A percentile compares a stretch with the other conserved stretches of the same genome.
phyloP scores from a whole-genome alignment of 2,329 filamentous ascomycete species.

The Claviceps maximensis region DNA sequence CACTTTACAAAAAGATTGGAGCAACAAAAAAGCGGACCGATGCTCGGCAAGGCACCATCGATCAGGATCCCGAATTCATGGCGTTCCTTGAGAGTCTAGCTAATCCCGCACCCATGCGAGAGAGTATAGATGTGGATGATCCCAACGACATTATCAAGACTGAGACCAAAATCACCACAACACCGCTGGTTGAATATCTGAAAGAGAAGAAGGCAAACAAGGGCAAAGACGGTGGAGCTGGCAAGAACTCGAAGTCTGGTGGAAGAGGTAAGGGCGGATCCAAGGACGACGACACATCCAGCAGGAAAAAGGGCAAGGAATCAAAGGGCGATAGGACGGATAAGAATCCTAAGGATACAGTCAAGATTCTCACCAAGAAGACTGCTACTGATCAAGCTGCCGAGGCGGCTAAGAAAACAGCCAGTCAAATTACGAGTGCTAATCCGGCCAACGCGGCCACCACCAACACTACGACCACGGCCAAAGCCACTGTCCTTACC shows the following conservation, averaged over 20 bases:
- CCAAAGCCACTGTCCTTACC: slow-evolving; percentile 19
- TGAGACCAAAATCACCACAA: slow-evolving; percentile 57
- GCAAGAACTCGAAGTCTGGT: slow-evolving; percentile 35
- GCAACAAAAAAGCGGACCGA: slow-evolving; percentile 63
- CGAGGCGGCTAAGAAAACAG: slow-evolving; percentile 30
- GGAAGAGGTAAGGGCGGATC: slow-evolving; percentile 31
- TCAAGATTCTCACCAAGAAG: slow-evolving; percentile 52
- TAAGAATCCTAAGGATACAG: slow-evolving; percentile 40
- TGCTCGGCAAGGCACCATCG: slow-evolving; percentile 82
- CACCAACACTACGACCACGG: slow-evolving; percentile 6
- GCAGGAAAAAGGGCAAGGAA: slow-evolving; percentile 52
- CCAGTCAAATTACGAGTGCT: slow-evolving; percentile 22
- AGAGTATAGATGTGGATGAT: slow-evolving; percentile 27
- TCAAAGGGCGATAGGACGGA: slow-evolving; percentile 45
- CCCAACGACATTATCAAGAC: slow-evolving; percentile 30
- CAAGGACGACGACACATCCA: slow-evolving; percentile 36
- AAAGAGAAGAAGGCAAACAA: slow-evolving; percentile 83
- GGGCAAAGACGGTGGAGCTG: slow-evolving; percentile 37
- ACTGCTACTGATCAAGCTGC: slow-evolving; percentile 34
- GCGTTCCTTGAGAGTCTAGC: slow-evolving; percentile 80
- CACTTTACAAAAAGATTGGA: slow-evolving; percentile 73
- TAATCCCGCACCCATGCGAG: slow-evolving; percentile 43
- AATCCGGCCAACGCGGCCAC: slow-evolving; percentile 20
- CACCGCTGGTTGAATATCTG: slow-evolving; percentile 79
- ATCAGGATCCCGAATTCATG: slow-evolving; percentile 93